These are phyloP conservation scores for Xylaria sp. DNA, from an alignment of 2,329 filamentous ascomycete species.

Conservation along the genomic window DNA sequence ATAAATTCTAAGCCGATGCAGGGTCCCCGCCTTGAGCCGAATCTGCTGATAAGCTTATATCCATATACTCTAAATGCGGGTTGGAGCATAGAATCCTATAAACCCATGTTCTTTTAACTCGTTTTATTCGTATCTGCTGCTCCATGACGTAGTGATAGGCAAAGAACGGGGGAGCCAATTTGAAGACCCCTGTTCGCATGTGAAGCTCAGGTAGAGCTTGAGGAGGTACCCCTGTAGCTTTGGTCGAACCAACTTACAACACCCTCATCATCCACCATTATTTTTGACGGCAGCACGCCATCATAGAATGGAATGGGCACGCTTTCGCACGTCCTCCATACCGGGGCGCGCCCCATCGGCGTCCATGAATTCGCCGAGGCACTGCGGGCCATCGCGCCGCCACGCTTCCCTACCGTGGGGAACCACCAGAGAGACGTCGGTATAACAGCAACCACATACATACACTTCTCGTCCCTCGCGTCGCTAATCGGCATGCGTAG, in stretches of 20 bases:
- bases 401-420: slow-evolving; percentile 60
- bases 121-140: not conserved
- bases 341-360: slow-evolving; percentile 54
- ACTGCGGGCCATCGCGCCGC: slow-evolving; percentile 60
- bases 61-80: too few species aligned
- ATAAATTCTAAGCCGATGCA: slow-evolving; percentile 19
- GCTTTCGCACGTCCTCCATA: slow-evolving; percentile 54
- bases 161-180: slow-evolving; percentile 5
- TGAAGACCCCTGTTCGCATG: not conserved
- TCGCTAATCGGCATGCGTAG: slow-evolving; percentile 54
- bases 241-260: not conserved
- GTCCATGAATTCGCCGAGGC: slow-evolving; percentile 60
- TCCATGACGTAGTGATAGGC: slow-evolving; percentile 38
- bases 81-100: not conserved
- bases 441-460: slow-evolving; percentile 46
- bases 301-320: slow-evolving; percentile 55
- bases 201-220: not conserved
- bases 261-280: not conserved
- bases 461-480: not conserved
- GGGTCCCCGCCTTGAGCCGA: slow-evolving; percentile 10
- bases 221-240: not conserved
- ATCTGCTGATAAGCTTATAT: slow-evolving; percentile 16
- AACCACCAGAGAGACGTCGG: slow-evolving; percentile 56
- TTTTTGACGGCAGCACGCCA: not conserved
- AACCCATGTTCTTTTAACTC: not conserved